Evolutionary conservation across 306 rosid genomes (phyloP), one percentile per base, ranked within the genome.

Genomic region (Vigna trinervia): DNA sequence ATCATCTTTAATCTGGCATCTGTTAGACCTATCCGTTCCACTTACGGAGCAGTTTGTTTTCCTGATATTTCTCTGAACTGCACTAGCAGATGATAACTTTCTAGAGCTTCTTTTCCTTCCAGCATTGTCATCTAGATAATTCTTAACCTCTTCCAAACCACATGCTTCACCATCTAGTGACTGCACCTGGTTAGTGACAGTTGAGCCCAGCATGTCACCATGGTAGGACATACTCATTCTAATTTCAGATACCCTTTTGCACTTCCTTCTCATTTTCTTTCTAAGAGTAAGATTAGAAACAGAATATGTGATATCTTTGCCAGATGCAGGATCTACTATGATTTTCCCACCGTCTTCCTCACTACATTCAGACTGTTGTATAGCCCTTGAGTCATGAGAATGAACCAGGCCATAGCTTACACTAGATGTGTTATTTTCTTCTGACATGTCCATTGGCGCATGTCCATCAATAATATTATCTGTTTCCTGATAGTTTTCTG

Each of bases 201-300:
- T 79, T 73, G 84, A 80, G 69, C 61, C 75, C 53, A 64, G 58
- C 75, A 68, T 78, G 74, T 81, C 82, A 75, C 87, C 70, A 74
- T 75, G 87, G 78, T 66, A 73, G 43, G 83, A 68, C 75, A 77
- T 73, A 78, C 86, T 86, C 82, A 73, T 70, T 82, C 88, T 87
- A 73, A 92, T 89, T 87, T 96, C 90, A 36, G 99, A 96, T 68
- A 91, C 86, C 92, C 78, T 89, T 82, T 88, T 96, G 81, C 91
- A 87, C 87, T 88, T 96, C 84, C 89, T 87, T 75, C 82, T 87
- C 41, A 65, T 73, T 88, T 92, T 96, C 90, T 76, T 92, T 87
- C 80, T 91, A 73, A 69, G 77, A 85, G 38, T 74, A 79, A 77
- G 67, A 82, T 85, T 87, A 43, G 71, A 68, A 51, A 84, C 64